Conservation (phyloP, 2,329 filamentous ascomycete species). For the Trichoderma sp. region DNA sequence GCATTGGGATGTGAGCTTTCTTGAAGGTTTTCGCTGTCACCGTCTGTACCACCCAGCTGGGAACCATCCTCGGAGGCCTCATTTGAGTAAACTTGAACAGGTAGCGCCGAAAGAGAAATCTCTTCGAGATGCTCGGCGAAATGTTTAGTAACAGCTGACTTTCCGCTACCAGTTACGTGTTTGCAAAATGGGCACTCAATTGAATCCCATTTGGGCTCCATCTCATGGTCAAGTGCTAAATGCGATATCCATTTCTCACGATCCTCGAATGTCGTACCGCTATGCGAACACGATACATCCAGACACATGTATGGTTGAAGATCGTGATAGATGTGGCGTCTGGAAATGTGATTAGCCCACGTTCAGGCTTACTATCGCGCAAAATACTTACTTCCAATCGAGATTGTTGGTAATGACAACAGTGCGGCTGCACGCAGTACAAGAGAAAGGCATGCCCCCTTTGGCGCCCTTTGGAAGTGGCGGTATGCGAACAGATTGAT, state of each 20-base stretch:
- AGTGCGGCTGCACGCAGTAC: neutral
- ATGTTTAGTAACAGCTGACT: neutral
- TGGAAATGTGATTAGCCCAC: neutral
- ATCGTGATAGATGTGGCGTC: neutral
- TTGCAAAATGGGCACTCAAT: neutral
- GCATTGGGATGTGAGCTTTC: neutral
- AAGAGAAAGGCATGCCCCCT: neutral
- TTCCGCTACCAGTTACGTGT: neutral
- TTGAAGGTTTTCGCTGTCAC: neutral
- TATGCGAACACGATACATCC: neutral
- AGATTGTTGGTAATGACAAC: neutral
- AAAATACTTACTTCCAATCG: neutral
- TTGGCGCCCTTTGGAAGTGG: neutral
- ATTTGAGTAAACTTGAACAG: neutral
- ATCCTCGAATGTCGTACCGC: neutral
- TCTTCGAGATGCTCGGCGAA: neutral
- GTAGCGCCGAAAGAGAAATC: slow-evolving; percentile 5
- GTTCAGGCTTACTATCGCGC: rapidly evolving
- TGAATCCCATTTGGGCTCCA: neutral
- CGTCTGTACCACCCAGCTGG: neutral
- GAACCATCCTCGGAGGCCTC: neutral
- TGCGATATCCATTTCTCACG: slow-evolving; percentile 6
- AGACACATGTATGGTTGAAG: slow-evolving; percentile 7
- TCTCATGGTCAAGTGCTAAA: neutral
- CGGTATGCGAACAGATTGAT: neutral